Evolutionary conservation across 306 rosid species (phyloP).

Genomic region (Coriaria nepalensis): DNA sequence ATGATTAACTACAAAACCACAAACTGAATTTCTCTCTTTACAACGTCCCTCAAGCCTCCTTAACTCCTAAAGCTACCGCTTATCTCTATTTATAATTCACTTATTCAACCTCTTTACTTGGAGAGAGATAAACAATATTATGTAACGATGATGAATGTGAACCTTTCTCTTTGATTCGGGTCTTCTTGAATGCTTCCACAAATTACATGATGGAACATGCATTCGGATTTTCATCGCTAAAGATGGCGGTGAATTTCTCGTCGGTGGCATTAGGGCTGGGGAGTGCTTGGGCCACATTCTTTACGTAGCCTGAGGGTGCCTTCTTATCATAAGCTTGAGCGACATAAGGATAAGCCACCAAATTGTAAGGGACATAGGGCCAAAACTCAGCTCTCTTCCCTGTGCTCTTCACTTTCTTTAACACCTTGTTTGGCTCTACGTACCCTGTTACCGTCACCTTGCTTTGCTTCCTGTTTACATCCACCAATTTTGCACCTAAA

Average conservation of each 20-base stretch:
- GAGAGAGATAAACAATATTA: too few relatives aligned
- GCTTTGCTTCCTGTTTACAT: conserved; percentile 11
- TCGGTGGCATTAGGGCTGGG: conserved; percentile 7
- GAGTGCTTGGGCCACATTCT: conserved; percentile 7
- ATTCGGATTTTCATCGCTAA: conserved; percentile 15
- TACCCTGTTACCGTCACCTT: conserved; percentile 11
- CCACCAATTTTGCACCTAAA: conserved; percentile 9
- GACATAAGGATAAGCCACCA: conserved; percentile 16
- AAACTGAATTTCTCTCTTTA: too few relatives aligned
- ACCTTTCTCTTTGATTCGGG: too few relatives aligned
- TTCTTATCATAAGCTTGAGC: conserved; percentile 13
- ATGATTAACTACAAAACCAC: too few relatives aligned
- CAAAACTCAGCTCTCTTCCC: conserved; percentile 13
- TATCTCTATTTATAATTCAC: too few relatives aligned
- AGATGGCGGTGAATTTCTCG: conserved; percentile 13
- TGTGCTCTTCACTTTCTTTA: conserved; percentile 11
- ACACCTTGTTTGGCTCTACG: conserved; percentile 10
- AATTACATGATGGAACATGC: conserved; percentile 14
- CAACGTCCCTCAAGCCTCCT: too few relatives aligned
- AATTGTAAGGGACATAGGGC: conserved; percentile 14
- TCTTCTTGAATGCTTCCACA: too few relatives aligned
- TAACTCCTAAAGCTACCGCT: too few relatives aligned
- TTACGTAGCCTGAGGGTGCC: conserved; percentile 13
- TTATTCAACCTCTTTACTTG: too few relatives aligned
- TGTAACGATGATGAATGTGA: too few relatives aligned